These are phyloP conservation scores for Hemisphaericaspora nanyangensis DNA, from an alignment of 805 yeast genomes.

Conservation along the genomic window DNA sequence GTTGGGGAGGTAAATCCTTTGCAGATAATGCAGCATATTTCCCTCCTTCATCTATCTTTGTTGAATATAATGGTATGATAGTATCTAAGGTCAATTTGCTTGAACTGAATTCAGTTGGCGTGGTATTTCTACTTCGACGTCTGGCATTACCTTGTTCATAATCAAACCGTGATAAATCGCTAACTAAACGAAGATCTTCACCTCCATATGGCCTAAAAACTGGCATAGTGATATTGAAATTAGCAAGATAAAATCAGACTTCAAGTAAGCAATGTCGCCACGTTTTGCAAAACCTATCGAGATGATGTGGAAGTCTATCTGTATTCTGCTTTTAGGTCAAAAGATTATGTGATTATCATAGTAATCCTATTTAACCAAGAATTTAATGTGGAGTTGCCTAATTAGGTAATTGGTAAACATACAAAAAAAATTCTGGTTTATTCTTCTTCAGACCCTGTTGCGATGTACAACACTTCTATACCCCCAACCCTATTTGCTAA, in stretches of 20 bases:
- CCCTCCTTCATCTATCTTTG: conserved; percentile 4
- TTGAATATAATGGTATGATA: conserved; percentile 9
- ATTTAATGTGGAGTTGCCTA: too few species aligned
- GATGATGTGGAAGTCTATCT: too few species aligned
- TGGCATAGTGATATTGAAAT: conserved; percentile 9
- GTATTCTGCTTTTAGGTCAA: too few species aligned
- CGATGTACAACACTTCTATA: too few species aligned
- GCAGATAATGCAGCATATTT: background rate
- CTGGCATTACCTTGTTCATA: conserved; percentile 21
- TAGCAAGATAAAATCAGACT: too few species aligned
- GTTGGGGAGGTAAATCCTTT: conserved; percentile 1
- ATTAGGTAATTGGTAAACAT: background rate
- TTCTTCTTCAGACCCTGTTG: too few species aligned
- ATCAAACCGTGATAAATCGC: conserved; percentile 33
- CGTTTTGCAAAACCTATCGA: too few species aligned
- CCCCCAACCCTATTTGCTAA: too few species aligned
- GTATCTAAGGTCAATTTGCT: conserved; percentile 13
- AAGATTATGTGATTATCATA: too few species aligned
- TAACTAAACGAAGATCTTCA: conserved; percentile 22
- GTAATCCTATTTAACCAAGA: too few species aligned
- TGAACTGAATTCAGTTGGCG: conserved; percentile 19
- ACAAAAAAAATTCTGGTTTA: too few species aligned
- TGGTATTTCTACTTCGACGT: conserved; percentile 27
- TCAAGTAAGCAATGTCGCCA: too few species aligned
- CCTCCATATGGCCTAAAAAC: conserved; percentile 18